Base-by-base conservation (phyloP, 768 basidiomycete species). In the Boletus barrowsii region DNA sequence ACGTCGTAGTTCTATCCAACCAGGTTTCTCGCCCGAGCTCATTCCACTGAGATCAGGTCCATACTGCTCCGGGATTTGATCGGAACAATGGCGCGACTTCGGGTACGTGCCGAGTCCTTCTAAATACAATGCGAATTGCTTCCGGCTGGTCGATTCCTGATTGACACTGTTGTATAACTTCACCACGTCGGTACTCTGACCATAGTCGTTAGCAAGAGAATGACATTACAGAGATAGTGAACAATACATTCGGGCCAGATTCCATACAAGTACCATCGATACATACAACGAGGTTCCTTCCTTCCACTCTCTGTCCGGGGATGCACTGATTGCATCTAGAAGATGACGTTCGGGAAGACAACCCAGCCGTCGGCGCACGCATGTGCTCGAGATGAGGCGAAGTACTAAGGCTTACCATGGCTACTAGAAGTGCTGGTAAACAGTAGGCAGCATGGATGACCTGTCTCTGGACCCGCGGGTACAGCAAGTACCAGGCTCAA, bases 101-200 rank as follows among this genome's bases (percentile, higher is more conserved):
- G 29, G 29, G 9, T 29, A 62, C 1, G 75, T 75, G 15, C 73
- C 74, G 39, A 75, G 71, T 1, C 73, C 74, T 37, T 72, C 73
- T 35, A 67, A 64, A 49, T 75, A 75, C 47, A 70, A 75, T 1
- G 72, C 68, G 13, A 57, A 47, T 52, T 75, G 75, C 20, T 55
- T 43, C 10, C 57, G 57, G 8, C 35, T 22, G 2, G 37, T 26
- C 18, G 64, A 51, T 39, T 67, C 57, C 10, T 53, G 47, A 18
- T 66, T 50, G n/a, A 75, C 51, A 4, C 58, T 64, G 33, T 56
- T 55, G 42, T 72, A 73, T 2, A 75, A 45, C 45, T 74, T 70
- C 15, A 74, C 59, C 18, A 76, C 62, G 30, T 75, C 71, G 48
- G 72, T 73, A 36, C 71, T 73, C 75, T 76, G 51, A 10, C 24